Percentiles rank a stretch among this genome's conserved stretches.
Evolutionary conservation across 2,329 filamentous ascomycete genomes (phyloP).

Genomic region (Samsoniella hepiali): DNA sequence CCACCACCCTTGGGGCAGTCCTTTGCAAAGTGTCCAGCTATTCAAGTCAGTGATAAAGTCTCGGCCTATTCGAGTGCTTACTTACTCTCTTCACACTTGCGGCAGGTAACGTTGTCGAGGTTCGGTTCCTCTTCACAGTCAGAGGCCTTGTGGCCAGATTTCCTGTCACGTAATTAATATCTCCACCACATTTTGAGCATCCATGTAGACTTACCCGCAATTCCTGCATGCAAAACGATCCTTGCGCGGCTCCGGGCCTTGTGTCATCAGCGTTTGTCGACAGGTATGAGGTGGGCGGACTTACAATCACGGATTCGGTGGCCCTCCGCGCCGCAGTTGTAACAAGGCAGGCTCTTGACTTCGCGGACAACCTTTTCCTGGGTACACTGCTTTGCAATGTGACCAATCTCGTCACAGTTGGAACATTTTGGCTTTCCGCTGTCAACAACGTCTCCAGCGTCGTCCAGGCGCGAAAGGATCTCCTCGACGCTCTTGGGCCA

Average conservation of each 20-base stretch:
- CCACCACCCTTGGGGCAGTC: constrained; percentile 63
- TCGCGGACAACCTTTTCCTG: constrained; percentile 53
- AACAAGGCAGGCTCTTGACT: constrained; percentile 53
- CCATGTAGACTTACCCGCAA: constrained; percentile 47
- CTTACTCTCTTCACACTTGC: constrained; percentile 61
- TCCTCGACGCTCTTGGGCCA: constrained; percentile 60
- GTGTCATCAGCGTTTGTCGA: constrained; percentile 18
- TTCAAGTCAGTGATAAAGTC: constrained; percentile 12
- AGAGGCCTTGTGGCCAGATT: constrained; percentile 48
- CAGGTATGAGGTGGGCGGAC: constrained; percentile 26
- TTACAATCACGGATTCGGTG: constrained; percentile 69
- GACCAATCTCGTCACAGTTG: constrained; percentile 64
- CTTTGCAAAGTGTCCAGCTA: constrained; percentile 59
- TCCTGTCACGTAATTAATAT: constrained; percentile 28
- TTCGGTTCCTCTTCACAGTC: constrained; percentile 60
- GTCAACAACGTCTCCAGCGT: constrained; percentile 63
- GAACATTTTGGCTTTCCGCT: constrained; percentile 57
- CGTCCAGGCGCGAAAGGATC: constrained; percentile 60
- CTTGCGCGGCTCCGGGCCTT: constrained; percentile 57
- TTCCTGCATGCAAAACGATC: constrained; percentile 67
- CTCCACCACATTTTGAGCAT: neutral
- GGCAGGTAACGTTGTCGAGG: constrained; percentile 61
- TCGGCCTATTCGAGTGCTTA: constrained; percentile 8
- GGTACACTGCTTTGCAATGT: constrained; percentile 57
- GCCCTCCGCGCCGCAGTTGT: constrained; percentile 61